Base-by-base conservation (phyloP, 2,329 filamentous ascomycete species). In the Neodidymelliopsis sp. region DNA sequence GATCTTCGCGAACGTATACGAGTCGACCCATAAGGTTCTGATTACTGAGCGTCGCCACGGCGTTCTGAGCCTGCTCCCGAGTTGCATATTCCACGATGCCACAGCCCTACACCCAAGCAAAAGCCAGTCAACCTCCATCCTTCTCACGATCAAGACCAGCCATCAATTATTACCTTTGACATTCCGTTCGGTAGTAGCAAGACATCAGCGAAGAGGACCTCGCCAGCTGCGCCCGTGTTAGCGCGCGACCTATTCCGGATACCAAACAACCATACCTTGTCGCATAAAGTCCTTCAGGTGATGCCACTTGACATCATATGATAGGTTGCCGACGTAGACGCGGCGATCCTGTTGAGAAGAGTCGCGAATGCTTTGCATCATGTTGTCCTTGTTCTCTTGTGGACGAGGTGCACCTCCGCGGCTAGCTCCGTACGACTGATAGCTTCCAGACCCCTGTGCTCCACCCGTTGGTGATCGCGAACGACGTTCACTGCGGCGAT, bases 41-140 rank as follows among this genome's bases (percentile, higher is more conserved):
- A 81, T 99, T 99, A 85, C 92, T 97, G 78, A 99, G 89, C 73
- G 91, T 94, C 76, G 90, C 88, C 80, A 99, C 94, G 72, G 94
- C 94, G 77, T 91, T 89, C 78, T 97, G 94, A 74, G 94, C 94
- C 88, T 99, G 91, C 73, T 99, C 94, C 86, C 92, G 90, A 70
- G 93, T 97, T 77, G 92, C 92, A 87, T 99, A 99, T 88, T 99
- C 94, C 88, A 99, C 94, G 90, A 99, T 99, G 82, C 94, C 94
- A 93, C 93, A 99, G 91, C 94, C 93, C 93, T 97, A 96, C 88
- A 84, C 84, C 88, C 83, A 79, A 85, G 87, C 87, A 90, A 90
- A 70, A 88, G 87, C 90, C 91, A 90, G 87, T 88, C 92, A 93
- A 93, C 96, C 92, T 97, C 91, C 90, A 90, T 94, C 90, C 91